phyloP scores from a whole-genome alignment of 345 rosid genomes.

The Linum trigynum region DNA sequence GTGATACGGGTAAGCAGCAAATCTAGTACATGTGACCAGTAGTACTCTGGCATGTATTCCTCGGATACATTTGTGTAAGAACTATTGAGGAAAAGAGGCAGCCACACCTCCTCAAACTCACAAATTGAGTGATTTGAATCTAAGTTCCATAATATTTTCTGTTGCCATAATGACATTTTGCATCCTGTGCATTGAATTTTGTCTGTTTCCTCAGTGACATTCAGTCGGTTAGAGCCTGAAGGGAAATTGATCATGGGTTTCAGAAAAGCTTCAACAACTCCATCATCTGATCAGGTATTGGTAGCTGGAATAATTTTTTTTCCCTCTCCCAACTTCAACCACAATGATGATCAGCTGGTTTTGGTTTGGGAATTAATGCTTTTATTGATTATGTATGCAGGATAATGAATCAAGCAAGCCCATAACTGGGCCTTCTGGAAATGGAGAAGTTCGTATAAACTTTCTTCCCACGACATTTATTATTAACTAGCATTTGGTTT shows the following conservation, averaged over 20 bases:
- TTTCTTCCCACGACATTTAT: constrained; percentile 20
- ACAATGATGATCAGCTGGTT: background rate
- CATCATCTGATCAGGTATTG: constrained; percentile 65
- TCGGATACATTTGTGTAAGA: background rate
- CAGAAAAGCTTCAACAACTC: constrained; percentile 50
- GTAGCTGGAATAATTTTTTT: constrained; percentile 9
- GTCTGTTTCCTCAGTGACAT: constrained; percentile 42
- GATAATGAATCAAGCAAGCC: constrained; percentile 45
- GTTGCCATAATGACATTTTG: too few relatives aligned
- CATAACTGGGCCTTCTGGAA: constrained; percentile 33
- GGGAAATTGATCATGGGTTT: constrained; percentile 73
- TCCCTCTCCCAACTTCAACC: background rate
- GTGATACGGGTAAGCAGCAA: constrained; percentile 60
- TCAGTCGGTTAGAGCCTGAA: constrained; percentile 78
- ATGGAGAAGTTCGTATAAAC: constrained; percentile 53
- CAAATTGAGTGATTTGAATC: too few relatives aligned
- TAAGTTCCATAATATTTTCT: too few relatives aligned
- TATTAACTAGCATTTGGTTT: constrained; percentile 17
- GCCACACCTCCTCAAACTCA: too few relatives aligned
- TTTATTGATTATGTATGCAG: constrained; percentile 36
- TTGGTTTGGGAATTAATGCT: background rate
- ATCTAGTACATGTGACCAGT: background rate
- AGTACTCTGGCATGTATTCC: background rate
- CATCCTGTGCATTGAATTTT: background rate
- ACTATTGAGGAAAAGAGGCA: too few relatives aligned